Conservation (phyloP, 345 rosid genomes). For the Eucalyptus pumila region DNA sequence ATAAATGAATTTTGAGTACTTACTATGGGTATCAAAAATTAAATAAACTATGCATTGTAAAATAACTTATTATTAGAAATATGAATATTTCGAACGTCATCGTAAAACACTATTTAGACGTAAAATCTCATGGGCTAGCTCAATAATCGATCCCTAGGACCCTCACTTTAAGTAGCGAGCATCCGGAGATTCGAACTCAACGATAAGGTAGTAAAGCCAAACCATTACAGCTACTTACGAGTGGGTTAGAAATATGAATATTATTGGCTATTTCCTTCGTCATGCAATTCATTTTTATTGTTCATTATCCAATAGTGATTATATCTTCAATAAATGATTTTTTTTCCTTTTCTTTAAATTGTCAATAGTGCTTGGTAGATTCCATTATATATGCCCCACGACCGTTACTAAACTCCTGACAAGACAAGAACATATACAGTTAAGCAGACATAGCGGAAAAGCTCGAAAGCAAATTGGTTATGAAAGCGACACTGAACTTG, state of each 20-base stretch:
- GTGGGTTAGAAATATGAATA: neutral
- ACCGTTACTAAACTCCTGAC: neutral
- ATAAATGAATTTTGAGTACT: neutral
- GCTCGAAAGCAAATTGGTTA: neutral
- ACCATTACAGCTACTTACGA: too few species aligned
- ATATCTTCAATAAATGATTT: neutral
- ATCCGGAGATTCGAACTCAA: too few species aligned
- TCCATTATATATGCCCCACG: neutral
- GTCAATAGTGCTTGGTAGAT: neutral
- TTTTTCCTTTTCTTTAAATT: accelerated
- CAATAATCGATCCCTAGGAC: too few species aligned
- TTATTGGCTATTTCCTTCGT: neutral
- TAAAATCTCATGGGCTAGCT: too few species aligned
- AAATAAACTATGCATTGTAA: neutral
- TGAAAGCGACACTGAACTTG: neutral
- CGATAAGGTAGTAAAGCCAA: too few species aligned
- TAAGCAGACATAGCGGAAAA: neutral
- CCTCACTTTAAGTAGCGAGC: too few species aligned
- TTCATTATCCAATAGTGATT: neutral
- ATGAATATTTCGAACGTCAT: too few species aligned
- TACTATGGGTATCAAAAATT: neutral
- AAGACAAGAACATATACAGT: neutral
- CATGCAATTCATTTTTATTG: neutral
- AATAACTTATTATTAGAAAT: too few species aligned
- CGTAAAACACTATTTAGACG: too few species aligned